Base-by-base conservation (phyloP, 306 rosid genomes). In the Spatholobus suberectus region DNA sequence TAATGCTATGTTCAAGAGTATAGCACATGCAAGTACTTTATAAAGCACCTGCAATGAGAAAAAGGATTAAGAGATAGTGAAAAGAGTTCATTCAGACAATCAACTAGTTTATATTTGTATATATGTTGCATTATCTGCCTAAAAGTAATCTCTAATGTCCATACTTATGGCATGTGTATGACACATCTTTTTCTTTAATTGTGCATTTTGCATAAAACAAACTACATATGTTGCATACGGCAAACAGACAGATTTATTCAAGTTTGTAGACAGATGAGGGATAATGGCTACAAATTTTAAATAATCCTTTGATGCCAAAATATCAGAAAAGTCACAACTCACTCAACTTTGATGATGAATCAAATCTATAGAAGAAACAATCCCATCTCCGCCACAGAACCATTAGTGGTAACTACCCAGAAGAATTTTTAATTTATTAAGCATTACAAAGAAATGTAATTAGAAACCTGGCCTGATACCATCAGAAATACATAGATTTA, bases 401-500 rank as follows among this genome's bases (percentile, higher is more conserved):
- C 59, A 65, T 24, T 13, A 5, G 35, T 62, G 24, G 23, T 81
- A 49, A 51, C 29, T 71, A 59, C 54, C 27, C 4, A 58, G 52
- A 46, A 72, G 17, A 24, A 29, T 52, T 63, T 59, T 11, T 10
- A 43, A 41, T 76, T 27, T 23, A 23, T 75, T 46, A 41, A 40
- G 62, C 76, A 54, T n/a, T 58, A 70, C 78, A 46, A 83, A 59
- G 18, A 63, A 47, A 23, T 73, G 27, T 51, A 14, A 69, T 34
- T 24, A n/a, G 59, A 47, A 62, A 62, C 52, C 18, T 37, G 26
- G 29, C 54, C 18, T 44, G 9, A 46, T 40, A 49, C 43, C 61
- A 61, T 62, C 11, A 70, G 61, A 78, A 61, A 47, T 34, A 26
- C 17, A 63, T 38, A 29, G 38, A 71, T 78, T 43, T 26, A 41